Evolutionary conservation across 1,284 basidiomycete genomes (phyloP).

Genomic region (Cystobasidiaceae sp.): DNA sequence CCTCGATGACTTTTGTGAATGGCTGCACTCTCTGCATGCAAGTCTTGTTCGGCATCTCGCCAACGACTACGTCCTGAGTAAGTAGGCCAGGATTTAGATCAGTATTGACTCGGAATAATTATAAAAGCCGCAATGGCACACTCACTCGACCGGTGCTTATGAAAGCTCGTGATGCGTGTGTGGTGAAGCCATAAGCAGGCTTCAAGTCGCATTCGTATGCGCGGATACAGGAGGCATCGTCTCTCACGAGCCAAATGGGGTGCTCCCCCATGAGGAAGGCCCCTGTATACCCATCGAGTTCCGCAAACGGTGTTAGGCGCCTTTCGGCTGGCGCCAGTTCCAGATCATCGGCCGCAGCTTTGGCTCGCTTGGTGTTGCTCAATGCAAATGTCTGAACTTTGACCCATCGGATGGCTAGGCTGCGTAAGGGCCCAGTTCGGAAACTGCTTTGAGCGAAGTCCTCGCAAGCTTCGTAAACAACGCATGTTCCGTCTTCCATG

Average conservation of each 20-base stretch:
- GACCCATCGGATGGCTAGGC: conserved; percentile 67
- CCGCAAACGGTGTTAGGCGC: conserved; percentile 44
- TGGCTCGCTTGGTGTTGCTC: conserved; percentile 46
- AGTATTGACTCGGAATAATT: not conserved
- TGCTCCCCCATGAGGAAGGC: conserved; percentile 83
- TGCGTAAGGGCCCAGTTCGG: conserved; percentile 49
- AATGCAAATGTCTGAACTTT: conserved; percentile 61
- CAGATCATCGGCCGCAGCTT: conserved; percentile 33
- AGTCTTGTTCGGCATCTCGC: conserved; percentile 74
- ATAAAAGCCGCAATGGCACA: not conserved
- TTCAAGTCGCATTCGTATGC: conserved; percentile 57
- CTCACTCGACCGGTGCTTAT: conserved; percentile 9
- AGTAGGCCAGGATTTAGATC: not conserved
- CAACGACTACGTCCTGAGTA: conserved; percentile 66
- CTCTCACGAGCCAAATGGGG: conserved; percentile 74
- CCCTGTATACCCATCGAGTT: conserved; percentile 56
- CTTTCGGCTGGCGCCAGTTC: conserved; percentile 18
- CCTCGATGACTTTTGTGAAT: conserved; percentile 62
- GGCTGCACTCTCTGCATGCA: conserved; percentile 67
- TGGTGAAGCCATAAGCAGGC: conserved; percentile 36
- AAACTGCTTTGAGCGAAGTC: conserved; percentile 49
- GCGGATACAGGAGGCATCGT: conserved; percentile 62
- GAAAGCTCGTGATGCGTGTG: not conserved
- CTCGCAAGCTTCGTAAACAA: conserved; percentile 64
- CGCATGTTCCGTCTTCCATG: conserved; percentile 69